Base-by-base conservation (phyloP, 1,284 basidiomycete species). In the Xanthoconium separans region DNA sequence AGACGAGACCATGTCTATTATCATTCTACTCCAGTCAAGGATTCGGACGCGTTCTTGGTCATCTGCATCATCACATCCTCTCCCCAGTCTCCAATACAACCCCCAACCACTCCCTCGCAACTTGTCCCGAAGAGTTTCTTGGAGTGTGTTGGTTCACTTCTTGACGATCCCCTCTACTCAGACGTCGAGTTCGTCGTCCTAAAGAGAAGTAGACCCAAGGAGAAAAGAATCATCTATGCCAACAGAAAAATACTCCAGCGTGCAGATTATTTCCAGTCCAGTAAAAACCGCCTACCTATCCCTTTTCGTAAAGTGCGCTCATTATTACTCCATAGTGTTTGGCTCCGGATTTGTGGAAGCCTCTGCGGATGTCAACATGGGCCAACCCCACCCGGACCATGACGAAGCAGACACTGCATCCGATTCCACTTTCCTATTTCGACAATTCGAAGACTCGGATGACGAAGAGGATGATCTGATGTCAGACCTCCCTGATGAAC, bases 81-180 rank as follows among this genome's bases (percentile, higher is more conserved):
- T 18, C 81, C 88, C 0, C 73, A 78, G 4, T 71, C 79, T 2
- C 88, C 88, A 1, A 56, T 72, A 8, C 73, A 76, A 12, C 70
- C 74, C 9, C 74, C 81, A 3, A 44, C 72, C 27, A 65, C 75
- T n/a, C 77, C 79, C 22, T 73, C 74, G 10, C 79, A 82, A 51
- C 66, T 72, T 8, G 84, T 91, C 8, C 87, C 90, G 0, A 83
- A 77, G 57, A 75, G 75, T 48, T 77, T 88, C 10, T 65, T 91
- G 18, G 84, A 85, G 55, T 83, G 85, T 4, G 77, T 93, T 44
- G 91, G 91, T 7, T 75, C 78, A 20, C 73, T 94, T 36, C 75
- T 94, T 8, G 87, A 94, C 61, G 89, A 94, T 65, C 88, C 86
- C 41, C 70, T 83, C 13, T 93, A 93, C 64, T 91, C 88, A 6